Percentiles rank a stretch among this genome's conserved stretches.
phyloP scores from a whole-genome alignment of 2,329 filamentous ascomycete genomes.

The Pseudonectria buxi region DNA sequence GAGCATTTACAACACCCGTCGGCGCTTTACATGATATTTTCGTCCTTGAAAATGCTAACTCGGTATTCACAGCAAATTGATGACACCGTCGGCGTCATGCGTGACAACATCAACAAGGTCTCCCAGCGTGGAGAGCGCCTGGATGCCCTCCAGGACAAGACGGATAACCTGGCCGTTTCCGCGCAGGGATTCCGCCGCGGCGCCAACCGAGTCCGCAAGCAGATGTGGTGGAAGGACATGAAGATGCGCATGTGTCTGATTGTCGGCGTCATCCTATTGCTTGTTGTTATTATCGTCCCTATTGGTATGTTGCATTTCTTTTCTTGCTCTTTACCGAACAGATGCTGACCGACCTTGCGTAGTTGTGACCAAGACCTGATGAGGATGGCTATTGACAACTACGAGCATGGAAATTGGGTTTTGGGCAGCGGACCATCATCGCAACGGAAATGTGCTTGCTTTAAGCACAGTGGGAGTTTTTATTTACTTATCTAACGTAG shows the following conservation, averaged over 20 bases:
- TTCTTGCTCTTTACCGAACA: too few relatives aligned
- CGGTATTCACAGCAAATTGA: slow-evolving; percentile 74
- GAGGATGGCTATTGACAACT: slow-evolving; percentile 22
- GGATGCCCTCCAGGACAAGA: slow-evolving; percentile 87
- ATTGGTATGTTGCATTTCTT: slow-evolving; percentile 53
- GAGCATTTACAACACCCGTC: too few relatives aligned
- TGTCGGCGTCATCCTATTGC: slow-evolving; percentile 80
- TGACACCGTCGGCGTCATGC: slow-evolving; percentile 90
- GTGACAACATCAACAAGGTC: slow-evolving; percentile 95
- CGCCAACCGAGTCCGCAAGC: slow-evolving; percentile 90
- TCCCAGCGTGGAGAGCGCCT: slow-evolving; percentile 86
- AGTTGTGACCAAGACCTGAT: slow-evolving; percentile 30
- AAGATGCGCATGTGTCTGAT: slow-evolving; percentile 99
- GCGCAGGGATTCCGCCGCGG: slow-evolving; percentile 94
- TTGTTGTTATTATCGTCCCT: slow-evolving; percentile 91
- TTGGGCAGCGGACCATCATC: slow-evolving; percentile 24
- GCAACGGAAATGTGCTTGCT: slow-evolving; percentile 20
- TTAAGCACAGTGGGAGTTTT: slow-evolving; percentile 32
- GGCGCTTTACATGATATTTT: too few relatives aligned
- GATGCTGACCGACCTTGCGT: slow-evolving; percentile 7
- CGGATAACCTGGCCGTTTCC: slow-evolving; percentile 84
- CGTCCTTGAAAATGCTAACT: slow-evolving; percentile 9
- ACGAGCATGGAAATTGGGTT: slow-evolving; percentile 22
- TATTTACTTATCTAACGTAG: slow-evolving; percentile 6
- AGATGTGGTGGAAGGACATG: slow-evolving; percentile 99